These are phyloP conservation scores for Calonectria pseudoreteaudii DNA, from an alignment of 2,329 filamentous ascomycete genomes.

Conservation along the genomic window DNA sequence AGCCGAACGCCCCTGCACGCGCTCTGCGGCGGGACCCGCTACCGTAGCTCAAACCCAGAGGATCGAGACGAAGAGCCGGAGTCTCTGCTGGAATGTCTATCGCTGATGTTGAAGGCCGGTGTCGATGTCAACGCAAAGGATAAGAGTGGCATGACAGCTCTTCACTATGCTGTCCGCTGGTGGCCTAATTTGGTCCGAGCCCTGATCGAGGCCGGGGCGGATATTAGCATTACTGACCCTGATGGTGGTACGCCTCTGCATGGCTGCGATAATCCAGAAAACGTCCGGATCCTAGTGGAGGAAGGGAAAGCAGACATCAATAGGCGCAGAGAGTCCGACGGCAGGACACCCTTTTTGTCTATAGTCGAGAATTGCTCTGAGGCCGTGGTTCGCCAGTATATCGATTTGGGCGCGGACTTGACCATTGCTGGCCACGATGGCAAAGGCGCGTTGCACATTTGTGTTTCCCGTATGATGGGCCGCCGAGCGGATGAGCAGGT, in stretches of 20 bases:
- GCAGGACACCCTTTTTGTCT: conserved; percentile 39
- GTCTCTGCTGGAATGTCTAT: conserved; percentile 19
- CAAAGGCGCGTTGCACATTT: not conserved
- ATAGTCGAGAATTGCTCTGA: not conserved
- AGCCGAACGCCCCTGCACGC: not conserved
- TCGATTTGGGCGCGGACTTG: conserved; percentile 33
- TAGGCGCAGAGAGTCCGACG: conserved; percentile 17
- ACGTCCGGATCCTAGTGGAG: conserved; percentile 39
- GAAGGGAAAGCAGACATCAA: conserved; percentile 41
- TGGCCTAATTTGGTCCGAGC: conserved; percentile 18
- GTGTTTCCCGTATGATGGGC: not conserved
- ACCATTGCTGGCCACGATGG: not conserved
- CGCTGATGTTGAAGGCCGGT: conserved; percentile 39
- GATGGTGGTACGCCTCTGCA: conserved; percentile 36
- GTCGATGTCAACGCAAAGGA: conserved; percentile 33
- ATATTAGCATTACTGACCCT: conserved; percentile 31
- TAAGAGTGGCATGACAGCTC: conserved; percentile 21
- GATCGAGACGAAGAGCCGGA: not conserved
- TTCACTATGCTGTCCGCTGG: conserved; percentile 30
- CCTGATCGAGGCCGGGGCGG: conserved; percentile 39
- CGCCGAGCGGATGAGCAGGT: not conserved
- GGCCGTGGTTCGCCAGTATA: not conserved
- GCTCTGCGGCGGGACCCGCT: not conserved
- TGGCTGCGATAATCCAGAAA: not conserved
- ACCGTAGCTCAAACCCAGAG: not conserved